Evolutionary conservation across 1,139 yeast species (phyloP).

Genomic region (Entelexis paramagnoliae): DNA sequence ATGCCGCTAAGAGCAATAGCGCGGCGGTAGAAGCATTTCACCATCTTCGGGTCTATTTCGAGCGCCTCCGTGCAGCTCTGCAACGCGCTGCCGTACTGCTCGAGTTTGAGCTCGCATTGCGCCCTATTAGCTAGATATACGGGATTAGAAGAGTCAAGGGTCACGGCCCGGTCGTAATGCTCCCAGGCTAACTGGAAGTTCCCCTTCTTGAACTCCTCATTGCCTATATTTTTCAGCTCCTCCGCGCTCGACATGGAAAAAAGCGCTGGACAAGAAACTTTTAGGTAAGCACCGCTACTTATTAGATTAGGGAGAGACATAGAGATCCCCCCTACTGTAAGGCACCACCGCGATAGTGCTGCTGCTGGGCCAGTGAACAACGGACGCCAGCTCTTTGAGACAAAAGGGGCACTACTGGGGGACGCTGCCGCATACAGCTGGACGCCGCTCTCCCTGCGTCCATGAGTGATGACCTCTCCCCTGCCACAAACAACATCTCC

Average conservation of each 20-base stretch:
- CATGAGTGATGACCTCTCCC: constrained; percentile 3
- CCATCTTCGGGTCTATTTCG: constrained; percentile 51
- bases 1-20: constrained; percentile 77
- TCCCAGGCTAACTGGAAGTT: constrained; percentile 59
- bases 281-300: not conserved
- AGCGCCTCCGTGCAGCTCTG: constrained; percentile 67
- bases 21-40: constrained; percentile 71
- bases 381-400: too few species aligned
- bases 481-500: not conserved
- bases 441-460: not conserved
- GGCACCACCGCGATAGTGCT: not conserved
- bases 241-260: constrained; percentile 10
- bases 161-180: constrained; percentile 68
- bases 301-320: too few species aligned
- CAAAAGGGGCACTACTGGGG: not conserved
- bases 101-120: constrained; percentile 75
- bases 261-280: not conserved
- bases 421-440: not conserved
- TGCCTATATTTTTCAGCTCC: constrained; percentile 46
- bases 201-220: constrained; percentile 53
- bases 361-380: not conserved
- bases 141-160: constrained; percentile 53
- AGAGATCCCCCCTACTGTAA: too few species aligned
- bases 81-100: constrained; percentile 77
- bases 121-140: constrained; percentile 81